Evolutionary conservation across 805 yeast species (phyloP).

Genomic region (Nakazawaea populi): DNA sequence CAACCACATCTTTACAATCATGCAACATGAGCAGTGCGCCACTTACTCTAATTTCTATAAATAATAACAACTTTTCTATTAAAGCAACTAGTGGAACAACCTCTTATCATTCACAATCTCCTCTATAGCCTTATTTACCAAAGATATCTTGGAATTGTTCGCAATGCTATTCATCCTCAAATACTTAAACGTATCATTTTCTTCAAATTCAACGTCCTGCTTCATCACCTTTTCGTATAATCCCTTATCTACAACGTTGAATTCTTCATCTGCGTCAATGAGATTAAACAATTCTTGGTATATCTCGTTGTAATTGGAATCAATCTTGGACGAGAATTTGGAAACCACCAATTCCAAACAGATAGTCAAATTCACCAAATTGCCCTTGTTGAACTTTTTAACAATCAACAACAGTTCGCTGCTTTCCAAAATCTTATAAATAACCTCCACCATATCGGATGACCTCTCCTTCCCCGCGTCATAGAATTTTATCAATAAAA

Average conservation of each 20-base stretch:
- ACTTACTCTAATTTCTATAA: too few species aligned
- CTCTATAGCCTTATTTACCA: constrained; percentile 1
- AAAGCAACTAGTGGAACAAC: neutral
- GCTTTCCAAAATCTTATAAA: constrained; percentile 7
- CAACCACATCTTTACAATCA: too few species aligned
- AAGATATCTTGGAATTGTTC: constrained; percentile 1
- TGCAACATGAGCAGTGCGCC: too few species aligned
- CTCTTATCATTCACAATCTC: constrained; percentile 1
- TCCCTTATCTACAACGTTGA: neutral
- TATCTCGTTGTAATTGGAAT: constrained; percentile 6
- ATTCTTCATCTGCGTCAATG: neutral
- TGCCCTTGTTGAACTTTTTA: neutral
- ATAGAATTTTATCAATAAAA: constrained; percentile 12
- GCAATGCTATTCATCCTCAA: neutral
- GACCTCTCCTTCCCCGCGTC: neutral
- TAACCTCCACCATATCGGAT: neutral
- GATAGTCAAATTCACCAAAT: constrained; percentile 5
- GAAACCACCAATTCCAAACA: neutral
- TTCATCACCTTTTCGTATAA: constrained; percentile 2
- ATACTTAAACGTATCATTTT: constrained; percentile 6
- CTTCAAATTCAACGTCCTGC: constrained; percentile 2
- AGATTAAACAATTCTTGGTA: constrained; percentile 1
- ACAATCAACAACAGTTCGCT: neutral
- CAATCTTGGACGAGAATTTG: neutral
- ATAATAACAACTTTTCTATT: too few species aligned